Evolutionary conservation across 352 stramenopile genomes (phyloP).

Genomic region (Phytopythium delawarense): DNA sequence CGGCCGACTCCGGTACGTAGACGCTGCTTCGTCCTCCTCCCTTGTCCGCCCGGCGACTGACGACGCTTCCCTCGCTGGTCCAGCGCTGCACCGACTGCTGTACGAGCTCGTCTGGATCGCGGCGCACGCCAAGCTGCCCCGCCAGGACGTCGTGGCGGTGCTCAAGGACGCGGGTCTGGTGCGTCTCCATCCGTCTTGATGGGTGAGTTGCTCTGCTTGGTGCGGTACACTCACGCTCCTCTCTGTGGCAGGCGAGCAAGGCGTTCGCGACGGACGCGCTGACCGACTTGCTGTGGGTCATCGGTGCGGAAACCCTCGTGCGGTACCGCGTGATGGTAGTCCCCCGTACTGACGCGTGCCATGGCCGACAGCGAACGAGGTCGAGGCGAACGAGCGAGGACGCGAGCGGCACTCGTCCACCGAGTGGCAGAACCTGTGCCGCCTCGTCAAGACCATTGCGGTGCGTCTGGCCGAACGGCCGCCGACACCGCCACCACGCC

Average conservation of each 20-base stretch:
- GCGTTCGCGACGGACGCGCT: constrained; percentile 45
- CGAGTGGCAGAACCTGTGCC: constrained; percentile 67
- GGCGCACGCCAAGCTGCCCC: constrained; percentile 59
- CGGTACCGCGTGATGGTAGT: no score
- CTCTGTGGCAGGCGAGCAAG: constrained; percentile 18
- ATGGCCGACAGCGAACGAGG: constrained; percentile 40
- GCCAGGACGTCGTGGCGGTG: constrained; percentile 65
- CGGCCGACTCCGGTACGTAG: not conserved
- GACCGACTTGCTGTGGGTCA: constrained; percentile 70
- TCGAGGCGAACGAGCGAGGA: constrained; percentile 67
- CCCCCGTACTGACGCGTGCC: no score
- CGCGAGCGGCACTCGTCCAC: constrained; percentile 59
- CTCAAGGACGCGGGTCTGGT: constrained; percentile 70
- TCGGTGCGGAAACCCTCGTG: constrained; percentile 11
- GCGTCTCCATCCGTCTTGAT: not conserved
- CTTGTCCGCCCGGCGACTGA: not conserved
- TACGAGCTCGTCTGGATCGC: constrained; percentile 81
- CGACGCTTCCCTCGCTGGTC: not conserved
- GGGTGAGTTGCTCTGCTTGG: no score
- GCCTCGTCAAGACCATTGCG: constrained; percentile 54
- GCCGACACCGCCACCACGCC: no score
- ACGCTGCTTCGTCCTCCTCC: not conserved
- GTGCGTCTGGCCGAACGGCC: constrained; percentile 15
- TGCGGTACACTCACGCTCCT: not conserved
- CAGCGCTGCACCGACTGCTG: constrained; percentile 58